Base-by-base conservation (phyloP, 2,329 filamentous ascomycete species). In the Eurotiales sp. region DNA sequence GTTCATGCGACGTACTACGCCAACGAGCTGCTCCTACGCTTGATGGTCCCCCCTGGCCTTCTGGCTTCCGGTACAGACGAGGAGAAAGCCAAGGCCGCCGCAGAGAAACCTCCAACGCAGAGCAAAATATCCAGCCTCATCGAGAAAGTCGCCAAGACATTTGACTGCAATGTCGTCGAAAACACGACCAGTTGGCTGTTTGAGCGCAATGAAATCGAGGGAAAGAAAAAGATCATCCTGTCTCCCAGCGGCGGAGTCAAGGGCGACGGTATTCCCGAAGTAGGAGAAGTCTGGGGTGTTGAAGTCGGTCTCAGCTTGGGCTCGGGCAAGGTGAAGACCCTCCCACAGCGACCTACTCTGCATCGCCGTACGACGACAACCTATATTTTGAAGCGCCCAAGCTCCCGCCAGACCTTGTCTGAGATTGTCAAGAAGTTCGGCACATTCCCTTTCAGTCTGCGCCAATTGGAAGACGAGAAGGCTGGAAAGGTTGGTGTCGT, bases 181-280 rank as follows among this genome's bases (percentile, higher is more conserved):
- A 95, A 91, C 80, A 99, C 93, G 57, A 99, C 93, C 39, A 95
- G 89, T 66, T 99, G 93, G 91, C 76, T 90, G 55, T 97, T 99
- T 70, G 90, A 90, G 67, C 88, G 88, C 71, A 96, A 97, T 74
- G 93, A 99, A 74, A 97, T 99, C 58, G 93, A 99, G 78, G 88
- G 88, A 64, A 85, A 87, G 79, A 96, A 96, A 85, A 97, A 96
- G 84, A 96, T 99, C 66, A 93, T 99, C 60, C 78, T 99, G 52
- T 82, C 90, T 32, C 72, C 72, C 21, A 88, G 90, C 29, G 82
- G 96, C 64, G 89, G 89, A 59, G 84, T 87, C 67, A 95, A 90
- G 77, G 92, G 92, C 52, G 93, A 99, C 56, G 93, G 93, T 65
- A 73, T 84, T 52, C 88, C 93, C 52, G 92, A 95, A 66, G 76